Evolutionary conservation across 345 rosid genomes (phyloP), one percentile per base, ranked within the genome.

Genomic region (Salix koriyanagi): DNA sequence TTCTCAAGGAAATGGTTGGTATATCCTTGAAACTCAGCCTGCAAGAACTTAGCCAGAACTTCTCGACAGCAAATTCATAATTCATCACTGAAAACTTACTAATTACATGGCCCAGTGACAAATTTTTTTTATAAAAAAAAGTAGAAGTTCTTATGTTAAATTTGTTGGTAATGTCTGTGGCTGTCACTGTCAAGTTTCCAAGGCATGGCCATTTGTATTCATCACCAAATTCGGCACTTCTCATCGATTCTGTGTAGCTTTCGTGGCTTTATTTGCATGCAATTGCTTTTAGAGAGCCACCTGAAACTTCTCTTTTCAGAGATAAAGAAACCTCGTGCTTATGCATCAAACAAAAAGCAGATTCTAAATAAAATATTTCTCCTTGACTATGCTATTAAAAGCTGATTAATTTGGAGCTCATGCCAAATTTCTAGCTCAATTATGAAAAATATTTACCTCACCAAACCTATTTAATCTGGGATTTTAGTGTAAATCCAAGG

Each of bases 321-420:
- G 65, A 37, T 28, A 42, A 73, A 73, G 69, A 13, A 62, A 62
- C 10, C 58, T 62, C 56, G 34, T 34, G 74, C 73, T 61, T 39
- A 0, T 15, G 50, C 68, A 61, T 28, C 68, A 61, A 61, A 73
- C 76, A 41, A 61, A 73, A 73, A 39, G 76, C 4, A 73, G 52
- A 73, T 61, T 44, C 52, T 41, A 19, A 30, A 18, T 26, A 4
- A 70, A 70, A 16, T 36, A 32, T 30, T 5, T 19, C 18, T 46
- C 16, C 50, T 46, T 46, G 16, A 41, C 44, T 41, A 41, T 41
- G 44, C 0, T 10, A 41, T 3, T 10, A 11, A 11, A 10, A 41
- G 44, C 3, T 41, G 13, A 41, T 41, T 28, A 28, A 28, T 30
- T 41, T 2, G 44, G 44, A 41, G 37, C 37, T 34, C 37, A 34